Conservation (phyloP, 306 rosid genomes). For the Cicer cuneatum region DNA sequence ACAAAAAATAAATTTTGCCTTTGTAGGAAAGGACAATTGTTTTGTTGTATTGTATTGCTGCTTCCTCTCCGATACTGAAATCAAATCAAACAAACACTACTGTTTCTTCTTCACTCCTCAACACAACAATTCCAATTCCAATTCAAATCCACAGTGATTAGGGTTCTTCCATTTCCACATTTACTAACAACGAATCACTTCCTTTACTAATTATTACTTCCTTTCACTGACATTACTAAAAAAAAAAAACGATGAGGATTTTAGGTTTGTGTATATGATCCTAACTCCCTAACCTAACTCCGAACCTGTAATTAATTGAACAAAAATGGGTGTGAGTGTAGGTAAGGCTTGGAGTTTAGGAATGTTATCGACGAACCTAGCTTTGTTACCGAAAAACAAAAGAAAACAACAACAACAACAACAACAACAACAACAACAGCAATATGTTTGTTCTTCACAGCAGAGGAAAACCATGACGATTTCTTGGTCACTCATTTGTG, state of each 20-base stretch:
- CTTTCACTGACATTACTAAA: not conserved
- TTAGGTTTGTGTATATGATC: not conserved
- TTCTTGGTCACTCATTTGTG: conserved; percentile 72
- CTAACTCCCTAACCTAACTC: not conserved
- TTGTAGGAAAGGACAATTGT: conserved; percentile 1
- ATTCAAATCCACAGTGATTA: too few species aligned
- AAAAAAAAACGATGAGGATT: conserved; percentile 1
- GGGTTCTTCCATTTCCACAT: too few species aligned
- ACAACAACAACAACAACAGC: conserved; percentile 41
- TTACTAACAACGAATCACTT: not conserved
- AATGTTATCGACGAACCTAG: conserved; percentile 68
- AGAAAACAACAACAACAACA: conserved; percentile 25
- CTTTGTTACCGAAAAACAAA: conserved; percentile 50
- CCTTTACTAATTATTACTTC: not conserved
- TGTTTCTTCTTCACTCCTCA: not conserved
- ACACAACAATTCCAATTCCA: not conserved
- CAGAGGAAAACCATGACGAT: conserved; percentile 51
- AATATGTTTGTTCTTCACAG: conserved; percentile 47
- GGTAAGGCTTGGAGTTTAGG: conserved; percentile 65
- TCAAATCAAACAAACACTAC: not conserved
- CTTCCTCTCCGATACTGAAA: not conserved
- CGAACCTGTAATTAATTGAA: not conserved
- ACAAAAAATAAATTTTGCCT: not conserved
- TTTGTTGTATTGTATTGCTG: not conserved
- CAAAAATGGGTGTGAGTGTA: conserved; percentile 56